A percentile compares a stretch with the other conserved stretches of the same genome.
Conservation (phyloP, 306 rosid species). For the Vicia villosa region DNA sequence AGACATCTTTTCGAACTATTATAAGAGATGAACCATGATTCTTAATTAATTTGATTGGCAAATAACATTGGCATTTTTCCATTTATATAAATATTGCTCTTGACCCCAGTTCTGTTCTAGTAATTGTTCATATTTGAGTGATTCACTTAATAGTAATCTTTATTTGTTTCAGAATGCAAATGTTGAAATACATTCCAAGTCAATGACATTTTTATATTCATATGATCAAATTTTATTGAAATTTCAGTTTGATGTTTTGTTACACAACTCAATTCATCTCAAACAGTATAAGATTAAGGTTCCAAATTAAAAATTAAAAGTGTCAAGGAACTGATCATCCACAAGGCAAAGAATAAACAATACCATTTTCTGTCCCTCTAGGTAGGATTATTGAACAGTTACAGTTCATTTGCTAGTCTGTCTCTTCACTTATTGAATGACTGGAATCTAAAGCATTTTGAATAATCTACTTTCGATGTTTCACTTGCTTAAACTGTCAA, state of each 20-base stretch:
- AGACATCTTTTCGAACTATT: neutral
- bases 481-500: slow-evolving; percentile 8
- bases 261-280: neutral
- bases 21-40: neutral
- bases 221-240: neutral
- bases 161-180: neutral
- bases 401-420: neutral
- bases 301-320: slow-evolving; percentile 1
- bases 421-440: slow-evolving; percentile 2
- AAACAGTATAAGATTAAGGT: neutral
- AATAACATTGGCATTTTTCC: neutral
- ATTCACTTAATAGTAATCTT: neutral
- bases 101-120: neutral
- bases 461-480: slow-evolving; percentile 8
- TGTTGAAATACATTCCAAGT: neutral
- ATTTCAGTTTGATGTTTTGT: neutral
- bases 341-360: neutral
- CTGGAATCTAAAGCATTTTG: slow-evolving; percentile 5
- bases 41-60: neutral
- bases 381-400: slow-evolving; percentile 1
- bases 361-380: slow-evolving; percentile 9
- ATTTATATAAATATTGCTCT: neutral
- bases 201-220: neutral
- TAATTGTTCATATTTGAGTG: neutral
- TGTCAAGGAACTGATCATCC: slow-evolving; percentile 5